These are phyloP conservation scores for Pseudogymnoascus sp. DNA, from an alignment of 2,329 filamentous ascomycete genomes.

Conservation along the genomic window DNA sequence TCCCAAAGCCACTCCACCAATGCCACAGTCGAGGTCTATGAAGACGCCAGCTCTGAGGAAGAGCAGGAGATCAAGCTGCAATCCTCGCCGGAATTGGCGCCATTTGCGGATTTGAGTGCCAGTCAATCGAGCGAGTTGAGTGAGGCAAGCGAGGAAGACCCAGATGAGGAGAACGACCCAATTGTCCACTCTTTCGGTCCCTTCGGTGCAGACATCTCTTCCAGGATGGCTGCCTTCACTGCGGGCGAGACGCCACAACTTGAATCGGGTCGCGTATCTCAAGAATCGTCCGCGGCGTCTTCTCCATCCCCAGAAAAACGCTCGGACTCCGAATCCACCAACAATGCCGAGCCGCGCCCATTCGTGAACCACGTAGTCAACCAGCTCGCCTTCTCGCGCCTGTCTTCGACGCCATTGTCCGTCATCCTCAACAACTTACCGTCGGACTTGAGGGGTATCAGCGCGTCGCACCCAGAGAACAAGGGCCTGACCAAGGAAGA, in stretches of 20 bases:
- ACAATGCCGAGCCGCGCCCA: slow-evolving; percentile 33
- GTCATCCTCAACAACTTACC: slow-evolving; percentile 85
- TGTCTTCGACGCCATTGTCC: slow-evolving; percentile 85
- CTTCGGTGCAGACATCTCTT: slow-evolving; percentile 78
- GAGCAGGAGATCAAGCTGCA: slow-evolving; percentile 31
- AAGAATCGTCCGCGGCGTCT: slow-evolving; percentile 22
- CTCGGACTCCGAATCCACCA: slow-evolving; percentile 25
- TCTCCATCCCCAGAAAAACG: slow-evolving; percentile 16
- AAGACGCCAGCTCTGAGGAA: slow-evolving; percentile 54
- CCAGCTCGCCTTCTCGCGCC: slow-evolving; percentile 87
- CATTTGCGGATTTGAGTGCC: slow-evolving; percentile 11
- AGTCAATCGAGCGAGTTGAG: slow-evolving; percentile 46
- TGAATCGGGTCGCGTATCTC: slow-evolving; percentile 11
- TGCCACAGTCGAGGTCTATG: slow-evolving; percentile 59
- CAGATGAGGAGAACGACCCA: slow-evolving; percentile 90
- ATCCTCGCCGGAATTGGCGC: slow-evolving; percentile 19
- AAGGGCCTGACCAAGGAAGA: slow-evolving; percentile 48
- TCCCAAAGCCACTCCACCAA: slow-evolving; percentile 34
- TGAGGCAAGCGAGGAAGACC: slow-evolving; percentile 55
- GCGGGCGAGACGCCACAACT: slow-evolving; percentile 39
- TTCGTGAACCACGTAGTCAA: slow-evolving; percentile 85
- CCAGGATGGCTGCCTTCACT: slow-evolving; percentile 69
- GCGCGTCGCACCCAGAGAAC: slow-evolving; percentile 28
- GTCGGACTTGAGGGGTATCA: slow-evolving; percentile 43
- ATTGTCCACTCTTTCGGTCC: slow-evolving; percentile 88